Base-by-base conservation (phyloP, 2,329 filamentous ascomycete species). In the Aspergillus flavus region DNA sequence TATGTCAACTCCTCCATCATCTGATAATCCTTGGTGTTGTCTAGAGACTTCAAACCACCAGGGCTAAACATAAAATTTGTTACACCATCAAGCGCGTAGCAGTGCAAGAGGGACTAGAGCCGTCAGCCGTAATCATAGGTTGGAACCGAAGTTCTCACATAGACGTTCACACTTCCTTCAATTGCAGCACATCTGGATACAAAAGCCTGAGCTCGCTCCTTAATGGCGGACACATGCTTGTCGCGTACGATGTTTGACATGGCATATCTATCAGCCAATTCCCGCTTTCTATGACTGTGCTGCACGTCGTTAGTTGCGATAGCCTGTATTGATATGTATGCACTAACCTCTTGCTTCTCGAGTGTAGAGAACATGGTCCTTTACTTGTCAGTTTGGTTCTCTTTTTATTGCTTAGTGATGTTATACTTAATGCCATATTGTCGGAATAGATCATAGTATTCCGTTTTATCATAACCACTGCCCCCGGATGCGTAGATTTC, bases 51-150 rank as follows among this genome's bases (percentile, higher is more conserved):
- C 1, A 86, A 85, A 2, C 88, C 89, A 62, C 86, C 82, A 0
- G 88, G 88, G 60, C 89, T 86, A 71, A 91, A 90, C n/a, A 91
- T 81, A 67, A 90, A 88, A 69, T 90, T 86, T 0, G 88, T 89
- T 32, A 87, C 84, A 68, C 89, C 90, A 71, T 91, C 89, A 59
- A 90, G 86, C 0, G 89, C 89, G 72, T 89, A 91, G 30, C 88
- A 84, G 66, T 91, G 89, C 1, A 91, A 78, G 26, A 76, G 79
- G 73, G 69, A 68, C 74, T 78, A 45, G 1, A 34, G 19, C 6
- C 0, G 28, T 64, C 19, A 60, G 39, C 32, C 39, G 21, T 4
- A 19, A 6, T 19, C 2, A 41, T 2, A 19, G 12, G 5, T 34
- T 23, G 21, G 21, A 16, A 81, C 69, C 74, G 4, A 1, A 1